A percentile compares a stretch with the other conserved stretches of the same genome.
phyloP scores from a whole-genome alignment of 2,329 filamentous ascomycete genomes.

The Ciborinia camelliae region DNA sequence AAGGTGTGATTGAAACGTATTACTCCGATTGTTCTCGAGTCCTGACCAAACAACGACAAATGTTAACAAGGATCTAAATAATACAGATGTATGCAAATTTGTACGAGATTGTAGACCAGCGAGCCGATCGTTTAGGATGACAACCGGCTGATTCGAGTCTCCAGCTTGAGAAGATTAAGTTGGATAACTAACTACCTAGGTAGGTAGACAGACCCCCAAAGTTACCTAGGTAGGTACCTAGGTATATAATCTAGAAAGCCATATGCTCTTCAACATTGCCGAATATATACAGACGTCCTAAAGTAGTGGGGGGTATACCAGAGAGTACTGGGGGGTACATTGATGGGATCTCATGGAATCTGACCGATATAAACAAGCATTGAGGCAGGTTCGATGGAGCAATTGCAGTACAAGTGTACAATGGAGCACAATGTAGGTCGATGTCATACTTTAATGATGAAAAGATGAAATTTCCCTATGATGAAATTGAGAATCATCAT shows the following conservation, averaged over 20 bases:
- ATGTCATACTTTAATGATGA: conserved; percentile 16
- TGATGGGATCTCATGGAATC: not conserved
- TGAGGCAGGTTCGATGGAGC: not conserved
- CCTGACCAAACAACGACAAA: not conserved
- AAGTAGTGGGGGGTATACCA: not conserved
- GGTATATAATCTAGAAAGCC: not conserved
- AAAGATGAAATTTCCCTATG: not conserved
- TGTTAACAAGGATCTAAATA: not conserved
- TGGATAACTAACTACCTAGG: not conserved
- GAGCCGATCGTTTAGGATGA: not conserved
- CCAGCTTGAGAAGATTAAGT: too few relatives aligned
- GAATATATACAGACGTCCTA: not conserved
- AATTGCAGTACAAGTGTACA: too few relatives aligned
- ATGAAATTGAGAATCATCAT: conserved; percentile 3
- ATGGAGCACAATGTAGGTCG: not conserved
- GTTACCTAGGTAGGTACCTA: not conserved
- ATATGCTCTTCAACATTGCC: not conserved
- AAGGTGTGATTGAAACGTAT: not conserved
- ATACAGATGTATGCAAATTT: not conserved
- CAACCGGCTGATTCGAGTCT: not conserved
- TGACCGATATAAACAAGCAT: not conserved
- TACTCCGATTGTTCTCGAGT: not conserved
- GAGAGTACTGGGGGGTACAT: not conserved
- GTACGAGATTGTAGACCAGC: not conserved
- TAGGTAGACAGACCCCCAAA: not conserved